Base-by-base conservation (phyloP, 805 yeast species). In the Starmerella powellii region DNA sequence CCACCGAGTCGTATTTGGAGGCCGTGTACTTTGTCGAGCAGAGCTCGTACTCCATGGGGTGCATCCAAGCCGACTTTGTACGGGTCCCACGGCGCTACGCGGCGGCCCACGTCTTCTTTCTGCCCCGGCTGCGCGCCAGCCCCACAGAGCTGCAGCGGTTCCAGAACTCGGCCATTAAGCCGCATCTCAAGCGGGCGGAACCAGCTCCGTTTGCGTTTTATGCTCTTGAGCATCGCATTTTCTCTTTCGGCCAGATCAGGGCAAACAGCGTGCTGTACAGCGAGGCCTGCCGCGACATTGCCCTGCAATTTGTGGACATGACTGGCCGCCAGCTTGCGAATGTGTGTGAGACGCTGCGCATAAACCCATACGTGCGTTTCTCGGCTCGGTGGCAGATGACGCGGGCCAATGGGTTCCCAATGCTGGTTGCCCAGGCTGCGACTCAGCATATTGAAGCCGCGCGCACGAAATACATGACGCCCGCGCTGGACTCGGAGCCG, bases 11-110 rank as follows among this genome's bases (percentile, higher is more conserved):
- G 2, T 74, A 77, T 16, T 68, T 83, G 34, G 88, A 80, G 50
- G 96, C 86, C 6, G 65, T 91, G 8, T 91, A 91, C 60, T 63
- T 91, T 21, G 61, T 85, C 15, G 82, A 80, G 38, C 86, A 94
- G 1, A 62, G 76, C 4, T 61, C 64, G 28, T 84, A 73, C 62
- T 73, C 79, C 30, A 63, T 85, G 44, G 79, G 78, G 44, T 87
- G 97, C 61, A 68, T 91, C 17, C 61, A 75, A 37, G 77, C 87
- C 0, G 98, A 91, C 60, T 81, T 71, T 50, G 60, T 71, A 4
- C 70, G 73, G 8, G 64, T 67, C 17, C 80, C 88, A 1, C 65
- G 72, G n/a, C 71, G 93, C 43, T 91, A 87, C 62, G 74, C 74
- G 42, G 71, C 68, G 32, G 87, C 87, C 1, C 78, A 81, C 57